Base-by-base conservation (phyloP, 2,329 filamentous ascomycete genomes). In the Dendryphion nanum region DNA sequence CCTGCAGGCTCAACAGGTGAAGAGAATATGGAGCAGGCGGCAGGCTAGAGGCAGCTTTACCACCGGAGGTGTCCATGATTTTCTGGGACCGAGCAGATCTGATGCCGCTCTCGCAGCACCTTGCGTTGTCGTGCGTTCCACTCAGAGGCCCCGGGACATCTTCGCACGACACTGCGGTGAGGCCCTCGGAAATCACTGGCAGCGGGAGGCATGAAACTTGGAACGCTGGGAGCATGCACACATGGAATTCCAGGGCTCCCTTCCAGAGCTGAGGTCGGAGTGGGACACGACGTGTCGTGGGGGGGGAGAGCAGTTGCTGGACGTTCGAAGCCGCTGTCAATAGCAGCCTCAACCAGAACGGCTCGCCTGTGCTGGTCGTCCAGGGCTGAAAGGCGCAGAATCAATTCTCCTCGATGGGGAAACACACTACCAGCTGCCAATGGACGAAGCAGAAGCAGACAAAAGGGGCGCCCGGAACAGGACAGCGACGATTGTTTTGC, bases 401-500 rank as follows among this genome's bases (percentile, higher is more conserved):
- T n/a, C 23, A 26, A 26, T 26, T 26, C 10, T 10, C 10, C 10
- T 26, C 10, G 23, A 26, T n/a, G 23, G n/a, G 23, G 23, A 8
- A 10, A 26, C n/a, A 8, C n/a, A n/a, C n/a, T 26, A n/a, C 23
- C 23, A 26, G 23, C 23, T 26, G 23, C 23, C 23, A 26, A 26
- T 26, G 29, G 29, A 8, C 12, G 29, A 17, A 30, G 29, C 10
- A 30, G 29, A 30, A 17, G 15, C 12, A 30, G 29, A 30, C 10
- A 30, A 14, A n/a, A 8, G 29, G 10, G 8, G 10, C 23, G n/a
- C n/a, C 8, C 23, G 36, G 40, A 35, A 37, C 37, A 48, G 42
- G 47, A 38, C 47, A 48, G 47, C 35, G 42, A 42, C 29, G 35
- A 6, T 31, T 51, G 47, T 8, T 26, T 26, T 26, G 23, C 23